Base-by-base conservation (phyloP, 140 eudicot species). In the Anethum foeniculum region DNA sequence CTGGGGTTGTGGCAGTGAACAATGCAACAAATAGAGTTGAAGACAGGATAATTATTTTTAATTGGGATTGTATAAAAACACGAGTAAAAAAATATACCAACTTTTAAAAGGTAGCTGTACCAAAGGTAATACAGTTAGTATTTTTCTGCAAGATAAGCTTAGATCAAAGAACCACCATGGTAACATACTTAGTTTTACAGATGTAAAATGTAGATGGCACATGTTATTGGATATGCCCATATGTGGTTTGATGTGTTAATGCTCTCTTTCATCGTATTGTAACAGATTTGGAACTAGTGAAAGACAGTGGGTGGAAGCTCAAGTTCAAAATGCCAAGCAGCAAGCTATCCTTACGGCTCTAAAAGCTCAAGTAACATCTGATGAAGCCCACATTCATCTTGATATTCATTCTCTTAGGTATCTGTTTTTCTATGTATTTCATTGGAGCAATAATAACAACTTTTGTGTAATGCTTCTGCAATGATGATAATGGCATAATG, bases 221-320 rank as follows among this genome's bases (percentile, higher is more conserved):
- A 25, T 7, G 5, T 0, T 41, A 7, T 6, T 15, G 34, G 14
- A 41, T 10, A 12, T 80, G 7, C 30, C 71, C 71, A 52, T 65
- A 11, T 46, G 39, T 19, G 32, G 46, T n/a, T 41, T 41, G 23
- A 11, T 58, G 25, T 47, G 15, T 80, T n/a, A 18, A 19, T 62
- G 28, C 39, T 43, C 52, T 23, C 43, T 32, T 47, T 78, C 47
- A 47, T 81, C 58, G 77, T 75, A 74, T 82, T 52, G 72, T 82
- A 73, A 56, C 90, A 95, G 99, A 82, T 95, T 92, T 86, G 99
- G 97, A 28, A 91, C 98, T 9, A 95, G 99, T 85, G 99, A 95
- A 88, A 91, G 92, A 81, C 99, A 95, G 77, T 93, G 99, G 99
- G 97, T 95, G n/a, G 99, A 92, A 86, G 99, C 99, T 52, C 99